Percentiles rank a stretch among this genome's conserved stretches.
Evolutionary conservation across 495 filamentous ascomycete genomes (phyloP).

Genomic region (Tuber indicum): DNA sequence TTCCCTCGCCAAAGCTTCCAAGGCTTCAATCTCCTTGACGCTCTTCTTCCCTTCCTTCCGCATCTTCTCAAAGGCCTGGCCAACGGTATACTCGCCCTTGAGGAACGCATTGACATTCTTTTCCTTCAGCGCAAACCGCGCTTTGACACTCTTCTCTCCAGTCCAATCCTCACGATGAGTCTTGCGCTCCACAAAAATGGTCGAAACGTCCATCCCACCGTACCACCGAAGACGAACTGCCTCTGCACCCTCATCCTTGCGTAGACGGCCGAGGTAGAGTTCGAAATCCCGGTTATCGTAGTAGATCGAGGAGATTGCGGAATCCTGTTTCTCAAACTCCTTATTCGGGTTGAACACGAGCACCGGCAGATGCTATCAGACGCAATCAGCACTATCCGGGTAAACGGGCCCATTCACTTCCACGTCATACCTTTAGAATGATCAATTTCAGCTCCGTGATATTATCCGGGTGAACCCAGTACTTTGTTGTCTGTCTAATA

Average conservation of each 20-base stretch:
- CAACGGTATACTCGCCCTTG: slow-evolving; percentile 69
- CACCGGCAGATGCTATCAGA: slow-evolving; percentile 73
- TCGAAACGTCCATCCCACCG: slow-evolving; percentile 87
- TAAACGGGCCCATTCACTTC: not conserved
- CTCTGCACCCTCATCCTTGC: slow-evolving; percentile 97
- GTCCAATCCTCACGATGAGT: slow-evolving; percentile 99
- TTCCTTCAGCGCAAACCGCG: slow-evolving; percentile 88
- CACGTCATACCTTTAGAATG: slow-evolving; percentile 64
- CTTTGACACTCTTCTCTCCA: slow-evolving; percentile 97
- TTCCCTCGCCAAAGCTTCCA: slow-evolving; percentile 83
- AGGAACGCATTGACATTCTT: slow-evolving; percentile 92
- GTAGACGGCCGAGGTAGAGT: slow-evolving; percentile 83
- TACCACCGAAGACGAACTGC: slow-evolving; percentile 97
- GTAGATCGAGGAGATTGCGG: slow-evolving; percentile 96
- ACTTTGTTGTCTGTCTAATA: slow-evolving; percentile 94
- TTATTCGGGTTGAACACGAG: slow-evolving; percentile 97
- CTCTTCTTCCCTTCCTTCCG: slow-evolving; percentile 90
- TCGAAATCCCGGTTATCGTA: slow-evolving; percentile 94
- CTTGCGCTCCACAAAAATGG: slow-evolving; percentile 95
- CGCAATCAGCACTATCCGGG: slow-evolving; percentile 11
- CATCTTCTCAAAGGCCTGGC: slow-evolving; percentile 85
- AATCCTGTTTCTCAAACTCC: slow-evolving; percentile 82
- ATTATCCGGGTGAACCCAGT: slow-evolving; percentile 98
- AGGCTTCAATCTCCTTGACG: slow-evolving; percentile 76
- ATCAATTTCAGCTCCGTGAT: slow-evolving; percentile 97